phyloP scores from a whole-genome alignment of 768 basidiomycete species.

The Pulveroboletus sp. region DNA sequence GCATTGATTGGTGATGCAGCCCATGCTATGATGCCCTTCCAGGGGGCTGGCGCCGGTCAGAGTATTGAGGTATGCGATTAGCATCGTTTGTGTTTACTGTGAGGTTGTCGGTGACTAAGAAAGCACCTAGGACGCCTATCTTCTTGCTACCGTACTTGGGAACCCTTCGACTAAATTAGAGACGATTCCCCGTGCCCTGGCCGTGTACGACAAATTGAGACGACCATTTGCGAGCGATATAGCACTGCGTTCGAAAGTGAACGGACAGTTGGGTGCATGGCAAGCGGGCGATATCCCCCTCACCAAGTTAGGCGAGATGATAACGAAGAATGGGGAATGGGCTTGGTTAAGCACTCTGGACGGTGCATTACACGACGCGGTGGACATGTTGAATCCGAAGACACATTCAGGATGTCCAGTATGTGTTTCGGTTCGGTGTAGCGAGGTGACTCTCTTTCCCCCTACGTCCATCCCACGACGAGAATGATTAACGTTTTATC shows the following conservation, averaged over 20 bases:
- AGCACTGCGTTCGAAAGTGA: conserved; percentile 20
- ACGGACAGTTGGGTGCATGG: conserved; percentile 11
- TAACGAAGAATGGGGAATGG: conserved; percentile 60
- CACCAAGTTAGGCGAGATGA: conserved; percentile 34
- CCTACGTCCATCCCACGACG: no score
- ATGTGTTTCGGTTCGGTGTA: background rate
- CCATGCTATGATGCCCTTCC: conserved; percentile 39
- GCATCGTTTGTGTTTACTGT: background rate
- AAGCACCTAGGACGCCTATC: conserved; percentile 31
- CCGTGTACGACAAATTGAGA: conserved; percentile 47
- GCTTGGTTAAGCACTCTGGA: conserved; percentile 26
- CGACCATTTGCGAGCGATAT: conserved; percentile 41
- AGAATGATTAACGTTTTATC: no score
- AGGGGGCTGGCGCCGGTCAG: conserved; percentile 42
- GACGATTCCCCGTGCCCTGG: conserved; percentile 39
- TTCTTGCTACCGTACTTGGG: conserved; percentile 39
- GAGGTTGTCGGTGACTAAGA: background rate
- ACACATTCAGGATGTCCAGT: background rate
- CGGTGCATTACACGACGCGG: conserved; percentile 15
- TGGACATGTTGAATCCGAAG: conserved; percentile 9
- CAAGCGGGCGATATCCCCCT: conserved; percentile 28
- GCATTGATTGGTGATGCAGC: conserved; percentile 43
- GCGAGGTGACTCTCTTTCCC: no score
- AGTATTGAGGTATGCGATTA: conserved; percentile 36
- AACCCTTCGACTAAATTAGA: conserved; percentile 33